A percentile compares a stretch with the other conserved stretches of the same genome.
Conservation (phyloP, 768 basidiomycete genomes). For the Serpula lacrymans region DNA sequence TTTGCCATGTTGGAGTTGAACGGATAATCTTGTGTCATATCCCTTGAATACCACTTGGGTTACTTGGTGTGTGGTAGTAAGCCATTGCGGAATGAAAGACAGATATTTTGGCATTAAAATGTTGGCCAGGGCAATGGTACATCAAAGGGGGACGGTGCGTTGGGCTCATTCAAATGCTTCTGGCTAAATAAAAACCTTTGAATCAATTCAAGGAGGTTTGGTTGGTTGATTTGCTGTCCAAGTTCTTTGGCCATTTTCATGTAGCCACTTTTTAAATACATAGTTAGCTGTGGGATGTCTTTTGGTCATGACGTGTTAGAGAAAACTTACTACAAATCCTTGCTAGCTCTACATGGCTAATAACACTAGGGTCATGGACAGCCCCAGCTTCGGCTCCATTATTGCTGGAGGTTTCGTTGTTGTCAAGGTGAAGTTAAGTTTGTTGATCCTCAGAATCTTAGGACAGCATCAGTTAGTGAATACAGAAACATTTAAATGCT, state of each 20-base stretch:
- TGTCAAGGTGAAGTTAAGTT: too few species aligned
- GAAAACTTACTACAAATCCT: too few species aligned
- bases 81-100: constrained; percentile 20
- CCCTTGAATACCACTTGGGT: constrained; percentile 15
- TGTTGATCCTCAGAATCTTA: too few species aligned
- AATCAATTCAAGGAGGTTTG: background rate
- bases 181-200: constrained; percentile 6
- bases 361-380: too few species aligned
- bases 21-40: constrained; percentile 21
- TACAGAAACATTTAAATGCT: too few species aligned
- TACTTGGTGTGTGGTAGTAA: constrained; percentile 18
- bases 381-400: too few species aligned
- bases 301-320: too few species aligned
- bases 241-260: constrained; percentile 3
- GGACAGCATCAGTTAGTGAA: too few species aligned
- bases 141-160: background rate
- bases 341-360: too few species aligned
- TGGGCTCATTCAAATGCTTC: constrained; percentile 4
- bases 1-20: constrained; percentile 15
- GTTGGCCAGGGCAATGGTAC: constrained; percentile 1
- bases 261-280: constrained; percentile 1
- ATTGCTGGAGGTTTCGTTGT: too few species aligned
- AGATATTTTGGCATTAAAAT: constrained; percentile 3
- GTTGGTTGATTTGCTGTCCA: background rate
- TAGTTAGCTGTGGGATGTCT: background rate